Conservation (phyloP, 1,284 basidiomycete genomes). For the Trametes sp. region DNA sequence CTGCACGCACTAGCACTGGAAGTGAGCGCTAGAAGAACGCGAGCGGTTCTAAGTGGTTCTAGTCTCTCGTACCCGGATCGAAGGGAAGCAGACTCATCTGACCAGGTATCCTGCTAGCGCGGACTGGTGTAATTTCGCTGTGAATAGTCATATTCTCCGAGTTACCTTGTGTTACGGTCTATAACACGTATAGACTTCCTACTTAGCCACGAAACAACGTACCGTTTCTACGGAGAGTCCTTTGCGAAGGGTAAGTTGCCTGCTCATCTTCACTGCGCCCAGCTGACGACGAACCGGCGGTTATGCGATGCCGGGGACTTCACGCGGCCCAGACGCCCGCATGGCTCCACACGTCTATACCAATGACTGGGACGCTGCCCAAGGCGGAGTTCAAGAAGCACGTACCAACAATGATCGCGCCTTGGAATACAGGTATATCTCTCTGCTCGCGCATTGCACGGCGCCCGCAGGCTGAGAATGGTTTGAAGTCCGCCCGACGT, state of each 20-base stretch:
- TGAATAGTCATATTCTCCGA: too few relatives aligned
- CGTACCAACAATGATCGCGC: too few relatives aligned
- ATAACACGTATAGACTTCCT: too few relatives aligned
- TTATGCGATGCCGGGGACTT: constrained; percentile 49
- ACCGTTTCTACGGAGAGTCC: too few relatives aligned
- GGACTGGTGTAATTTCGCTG: too few relatives aligned
- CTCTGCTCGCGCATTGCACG: constrained; percentile 41
- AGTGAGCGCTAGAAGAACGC: constrained; percentile 43
- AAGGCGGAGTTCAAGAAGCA: too few relatives aligned
- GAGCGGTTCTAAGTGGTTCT: constrained; percentile 1
- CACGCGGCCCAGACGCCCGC: constrained; percentile 49
- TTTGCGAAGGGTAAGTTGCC: background rate
- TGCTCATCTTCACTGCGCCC: constrained; percentile 47
- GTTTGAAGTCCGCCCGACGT: constrained; percentile 34
- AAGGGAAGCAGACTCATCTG: constrained; percentile 26
- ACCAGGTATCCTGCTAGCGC: too few relatives aligned
- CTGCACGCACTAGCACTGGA: constrained; percentile 54
- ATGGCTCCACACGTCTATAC: constrained; percentile 49
- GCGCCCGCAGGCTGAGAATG: constrained; percentile 50
- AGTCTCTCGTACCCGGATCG: background rate
- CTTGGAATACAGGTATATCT: too few relatives aligned
- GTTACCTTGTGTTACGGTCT: background rate
- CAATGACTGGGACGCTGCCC: constrained; percentile 51
- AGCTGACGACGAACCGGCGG: constrained; percentile 54
- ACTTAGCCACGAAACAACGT: too few relatives aligned